Evolutionary conservation across 169 alveolate genomes (phyloP).

Genomic region (Cytauxzoon felis): DNA sequence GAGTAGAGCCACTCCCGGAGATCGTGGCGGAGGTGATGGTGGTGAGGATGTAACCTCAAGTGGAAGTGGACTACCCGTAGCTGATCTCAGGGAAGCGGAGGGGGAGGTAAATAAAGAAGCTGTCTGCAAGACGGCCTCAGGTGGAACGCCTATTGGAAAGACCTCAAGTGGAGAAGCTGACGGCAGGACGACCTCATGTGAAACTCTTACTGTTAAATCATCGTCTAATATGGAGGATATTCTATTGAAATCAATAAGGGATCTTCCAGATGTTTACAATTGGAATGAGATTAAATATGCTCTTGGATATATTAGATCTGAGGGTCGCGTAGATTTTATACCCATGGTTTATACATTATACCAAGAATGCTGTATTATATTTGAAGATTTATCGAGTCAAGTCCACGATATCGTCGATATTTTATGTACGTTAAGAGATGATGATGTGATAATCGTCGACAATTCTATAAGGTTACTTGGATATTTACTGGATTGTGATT

Average conservation of each 20-base stretch:
- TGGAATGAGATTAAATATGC: neutral
- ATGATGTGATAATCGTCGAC: slow-evolving; percentile 16
- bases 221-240: no score
- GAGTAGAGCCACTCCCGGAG: no score
- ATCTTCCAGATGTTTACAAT: slow-evolving; percentile 5
- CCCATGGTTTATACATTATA: slow-evolving; percentile 6
- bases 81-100: no score
- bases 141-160: no score
- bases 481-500: slow-evolving; percentile 11
- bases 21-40: no score
- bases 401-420: slow-evolving; percentile 2
- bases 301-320: neutral
- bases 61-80: no score
- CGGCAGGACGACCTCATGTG: no score
- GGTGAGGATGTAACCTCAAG: no score
- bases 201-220: no score
- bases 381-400: slow-evolving; percentile 7
- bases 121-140: no score
- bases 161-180: no score
- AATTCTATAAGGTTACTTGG: slow-evolving; percentile 23
- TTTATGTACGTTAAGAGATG: neutral
- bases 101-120: no score
- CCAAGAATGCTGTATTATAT: slow-evolving; percentile 8
- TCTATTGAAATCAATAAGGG: neutral
- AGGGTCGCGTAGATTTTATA: neutral